phyloP scores from a whole-genome alignment of 345 rosid species.

The Linum trigynum region DNA sequence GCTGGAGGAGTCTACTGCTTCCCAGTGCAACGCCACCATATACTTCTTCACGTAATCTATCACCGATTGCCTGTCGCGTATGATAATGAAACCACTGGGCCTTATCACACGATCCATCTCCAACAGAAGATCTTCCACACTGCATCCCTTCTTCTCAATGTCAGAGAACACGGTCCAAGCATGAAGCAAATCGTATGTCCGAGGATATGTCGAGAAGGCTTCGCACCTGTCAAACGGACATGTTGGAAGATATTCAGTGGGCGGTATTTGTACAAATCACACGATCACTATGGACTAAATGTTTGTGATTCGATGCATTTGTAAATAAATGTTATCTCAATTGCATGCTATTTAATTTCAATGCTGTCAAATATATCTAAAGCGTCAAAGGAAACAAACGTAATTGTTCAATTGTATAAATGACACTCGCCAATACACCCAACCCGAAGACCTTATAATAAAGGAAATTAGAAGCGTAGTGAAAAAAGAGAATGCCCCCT shows the following conservation, averaged over 20 bases:
- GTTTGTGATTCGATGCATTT: no score
- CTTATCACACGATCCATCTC: constrained; percentile 96
- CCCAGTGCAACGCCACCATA: constrained; percentile 74
- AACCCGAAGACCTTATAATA: no score
- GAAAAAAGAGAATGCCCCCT: no score
- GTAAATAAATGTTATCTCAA: no score
- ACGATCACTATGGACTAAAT: background rate
- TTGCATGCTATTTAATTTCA: no score
- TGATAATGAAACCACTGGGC: constrained; percentile 68
- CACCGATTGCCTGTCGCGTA: constrained; percentile 58
- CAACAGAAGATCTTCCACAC: constrained; percentile 63
- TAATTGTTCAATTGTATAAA: no score
- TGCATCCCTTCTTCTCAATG: constrained; percentile 61
- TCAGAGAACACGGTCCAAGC: constrained; percentile 69
- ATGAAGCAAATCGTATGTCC: constrained; percentile 85
- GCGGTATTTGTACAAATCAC: constrained; percentile 1
- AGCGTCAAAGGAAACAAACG: no score
- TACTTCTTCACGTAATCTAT: constrained; percentile 63
- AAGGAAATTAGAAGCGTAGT: no score
- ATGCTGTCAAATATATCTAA: no score
- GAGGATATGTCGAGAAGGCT: constrained; percentile 79
- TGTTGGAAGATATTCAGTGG: background rate
- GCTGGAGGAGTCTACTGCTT: constrained; percentile 40
- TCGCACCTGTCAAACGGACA: constrained; percentile 58
- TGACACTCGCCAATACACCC: no score